Conservation (phyloP, 257 asterid species). For the Capsicum baccatum region DNA sequence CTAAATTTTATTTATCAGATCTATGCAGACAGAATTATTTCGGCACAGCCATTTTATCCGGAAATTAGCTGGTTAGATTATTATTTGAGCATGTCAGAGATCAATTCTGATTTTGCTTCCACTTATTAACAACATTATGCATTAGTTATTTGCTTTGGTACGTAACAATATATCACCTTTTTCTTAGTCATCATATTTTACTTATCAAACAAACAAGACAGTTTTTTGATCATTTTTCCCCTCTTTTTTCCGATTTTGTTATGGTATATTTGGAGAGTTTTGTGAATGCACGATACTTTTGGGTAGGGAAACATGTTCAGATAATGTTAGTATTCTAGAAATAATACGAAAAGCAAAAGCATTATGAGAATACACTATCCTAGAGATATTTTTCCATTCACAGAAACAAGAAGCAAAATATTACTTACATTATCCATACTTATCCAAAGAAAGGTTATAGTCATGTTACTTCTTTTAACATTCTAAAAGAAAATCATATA, state of each 20-base stretch:
- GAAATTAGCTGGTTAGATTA: background rate
- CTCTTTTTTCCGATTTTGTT: background rate
- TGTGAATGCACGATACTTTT: background rate
- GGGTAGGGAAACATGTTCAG: background rate
- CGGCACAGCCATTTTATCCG: background rate
- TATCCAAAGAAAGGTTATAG: background rate
- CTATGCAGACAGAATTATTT: background rate
- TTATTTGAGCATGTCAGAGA: slow-evolving; percentile 18
- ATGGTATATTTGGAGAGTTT: background rate
- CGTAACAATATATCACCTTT: background rate
- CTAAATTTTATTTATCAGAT: background rate
- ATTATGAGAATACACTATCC: background rate
- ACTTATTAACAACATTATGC: background rate
- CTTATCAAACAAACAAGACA: background rate
- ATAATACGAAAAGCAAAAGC: background rate
- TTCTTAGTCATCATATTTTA: slow-evolving; percentile 4
- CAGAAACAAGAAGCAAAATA: background rate
- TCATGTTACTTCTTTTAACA: background rate
- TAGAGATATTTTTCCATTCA: background rate
- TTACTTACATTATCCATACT: slow-evolving; percentile 18
- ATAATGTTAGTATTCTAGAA: slow-evolving; percentile 7
- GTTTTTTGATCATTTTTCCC: background rate
- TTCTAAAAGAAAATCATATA: background rate
- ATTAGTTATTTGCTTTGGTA: slow-evolving; percentile 20
- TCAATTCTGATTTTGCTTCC: slow-evolving; percentile 4